These are phyloP conservation scores for Suillus bovinus DNA, from an alignment of 768 basidiomycete genomes.

Conservation along the genomic window DNA sequence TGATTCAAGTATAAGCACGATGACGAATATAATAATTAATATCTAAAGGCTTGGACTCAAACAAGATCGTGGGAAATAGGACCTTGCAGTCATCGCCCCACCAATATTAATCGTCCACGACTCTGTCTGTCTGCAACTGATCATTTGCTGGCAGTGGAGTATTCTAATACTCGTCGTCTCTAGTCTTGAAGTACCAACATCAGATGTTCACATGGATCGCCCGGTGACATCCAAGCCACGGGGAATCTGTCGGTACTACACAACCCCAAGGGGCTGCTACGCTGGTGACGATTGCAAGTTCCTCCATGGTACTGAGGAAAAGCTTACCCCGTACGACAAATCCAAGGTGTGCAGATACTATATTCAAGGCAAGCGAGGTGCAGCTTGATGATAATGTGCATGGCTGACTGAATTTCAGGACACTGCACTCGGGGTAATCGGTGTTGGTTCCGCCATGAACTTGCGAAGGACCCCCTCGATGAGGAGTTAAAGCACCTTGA, in stretches of 20 bases:
- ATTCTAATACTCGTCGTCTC: not conserved
- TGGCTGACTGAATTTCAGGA: slow-evolving; percentile 40
- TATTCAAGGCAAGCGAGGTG: slow-evolving; percentile 45
- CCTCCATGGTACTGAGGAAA: slow-evolving; percentile 55
- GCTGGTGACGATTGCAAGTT: slow-evolving; percentile 74
- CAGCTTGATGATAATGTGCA: not conserved
- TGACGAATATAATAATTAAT: too few species aligned
- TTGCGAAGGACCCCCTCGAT: slow-evolving; percentile 22
- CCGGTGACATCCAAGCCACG: slow-evolving; percentile 71
- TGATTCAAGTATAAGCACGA: too few species aligned
- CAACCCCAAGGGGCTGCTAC: slow-evolving; percentile 65
- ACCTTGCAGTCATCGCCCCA: not conserved
- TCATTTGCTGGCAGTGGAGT: not conserved
- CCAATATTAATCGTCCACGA: not conserved
- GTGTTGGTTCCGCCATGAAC: slow-evolving; percentile 76
- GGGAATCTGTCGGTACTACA: slow-evolving; percentile 71
- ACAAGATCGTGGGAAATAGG: not conserved
- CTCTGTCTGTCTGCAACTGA: not conserved
- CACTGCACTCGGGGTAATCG: slow-evolving; percentile 67
- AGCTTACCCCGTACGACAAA: slow-evolving; percentile 69
- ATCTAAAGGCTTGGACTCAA: not conserved
- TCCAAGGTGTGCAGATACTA: slow-evolving; percentile 70
- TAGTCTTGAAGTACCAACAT: not conserved
- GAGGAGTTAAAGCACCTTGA: slow-evolving; percentile 32
- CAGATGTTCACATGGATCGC: slow-evolving; percentile 42